Evolutionary conservation across 108 stramenopile species (phyloP), one percentile per base, ranked within the genome.

Genomic region (Cyclotella kingstonii): DNA sequence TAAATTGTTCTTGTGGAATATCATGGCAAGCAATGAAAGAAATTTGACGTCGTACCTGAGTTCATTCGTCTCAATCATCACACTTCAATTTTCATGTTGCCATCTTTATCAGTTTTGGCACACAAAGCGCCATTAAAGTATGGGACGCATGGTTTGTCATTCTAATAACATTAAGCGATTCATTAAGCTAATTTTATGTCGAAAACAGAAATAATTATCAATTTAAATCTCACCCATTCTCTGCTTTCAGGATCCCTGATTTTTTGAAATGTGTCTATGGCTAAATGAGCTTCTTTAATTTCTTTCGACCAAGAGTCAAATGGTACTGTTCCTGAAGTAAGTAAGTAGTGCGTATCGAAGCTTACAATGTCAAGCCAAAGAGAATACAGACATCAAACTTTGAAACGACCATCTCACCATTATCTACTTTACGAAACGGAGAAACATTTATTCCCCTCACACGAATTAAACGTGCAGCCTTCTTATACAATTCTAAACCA

Each of bases 81-180:
- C 10, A 60, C 64, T 41, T 70, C 50, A 34, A 77, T 77, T 28
- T 70, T 70, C 66, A 77, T 68, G 23, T 77, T 77, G 30, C 79
- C 79, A 45, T 76, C 74, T 18, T 70, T 60, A 38, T 80, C 79
- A 19, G 63, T 54, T 34, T 80, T 80, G 43, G 79, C 79, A 21
- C 79, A 80, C 10, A 80, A 30, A 10, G 79, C 63, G 14, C 79
- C 79, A 56, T 63, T 63, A 55, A 80, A 70, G 43, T 63, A 64
- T 30, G 50, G 41, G 43, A 35, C 26, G 49, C 35, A 60, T 7
- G 33, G 45, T 26, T 39, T 36, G 39, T 42, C 38, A 59, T 45
- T 34, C 49, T 42, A 34, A 60, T 53, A 17, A 43, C 33, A 51
- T 15, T 5, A 9, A 48, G 17, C 6, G 6, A 1, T 35, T 1